Conservation (phyloP, 106 monocot genomes). For the Acorus calamus region DNA sequence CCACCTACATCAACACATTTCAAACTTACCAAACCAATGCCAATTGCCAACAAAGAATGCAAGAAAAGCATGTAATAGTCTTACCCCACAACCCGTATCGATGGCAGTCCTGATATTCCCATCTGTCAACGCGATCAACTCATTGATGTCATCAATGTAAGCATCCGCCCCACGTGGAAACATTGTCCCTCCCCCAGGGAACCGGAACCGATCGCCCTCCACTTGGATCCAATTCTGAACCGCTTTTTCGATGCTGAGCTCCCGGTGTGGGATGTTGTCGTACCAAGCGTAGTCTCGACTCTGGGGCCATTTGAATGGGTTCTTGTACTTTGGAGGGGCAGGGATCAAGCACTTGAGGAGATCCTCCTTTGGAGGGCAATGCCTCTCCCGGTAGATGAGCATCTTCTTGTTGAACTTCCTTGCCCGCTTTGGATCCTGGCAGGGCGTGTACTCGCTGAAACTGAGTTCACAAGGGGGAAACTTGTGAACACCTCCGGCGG, state of each 20-base stretch:
- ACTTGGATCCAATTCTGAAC: conserved; percentile 81
- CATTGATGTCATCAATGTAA: conserved; percentile 61
- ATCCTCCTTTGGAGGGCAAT: conserved; percentile 45
- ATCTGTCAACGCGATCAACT: conserved; percentile 31
- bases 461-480: conserved; percentile 32
- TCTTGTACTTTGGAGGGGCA: conserved; percentile 55
- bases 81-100: conserved; percentile 70
- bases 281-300: conserved; percentile 40
- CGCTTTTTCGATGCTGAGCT: conserved; percentile 67
- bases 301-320: conserved; percentile 44
- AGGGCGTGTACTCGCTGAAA: conserved; percentile 63
- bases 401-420: conserved; percentile 36
- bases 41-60: neutral
- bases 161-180: conserved; percentile 62
- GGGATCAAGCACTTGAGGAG: conserved; percentile 44
- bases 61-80: neutral
- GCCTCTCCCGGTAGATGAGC: conserved; percentile 53
- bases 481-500: neutral
- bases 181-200: conserved; percentile 74
- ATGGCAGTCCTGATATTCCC: conserved; percentile 59
- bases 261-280: conserved; percentile 42
- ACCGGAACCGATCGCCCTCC: conserved; percentile 37
- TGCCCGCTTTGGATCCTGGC: conserved; percentile 43
- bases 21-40: neutral
- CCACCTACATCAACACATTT: conserved; percentile 31